Evolutionary conservation across 331 rosid species (phyloP).

Genomic region (Erythrophleum ivorense): DNA sequence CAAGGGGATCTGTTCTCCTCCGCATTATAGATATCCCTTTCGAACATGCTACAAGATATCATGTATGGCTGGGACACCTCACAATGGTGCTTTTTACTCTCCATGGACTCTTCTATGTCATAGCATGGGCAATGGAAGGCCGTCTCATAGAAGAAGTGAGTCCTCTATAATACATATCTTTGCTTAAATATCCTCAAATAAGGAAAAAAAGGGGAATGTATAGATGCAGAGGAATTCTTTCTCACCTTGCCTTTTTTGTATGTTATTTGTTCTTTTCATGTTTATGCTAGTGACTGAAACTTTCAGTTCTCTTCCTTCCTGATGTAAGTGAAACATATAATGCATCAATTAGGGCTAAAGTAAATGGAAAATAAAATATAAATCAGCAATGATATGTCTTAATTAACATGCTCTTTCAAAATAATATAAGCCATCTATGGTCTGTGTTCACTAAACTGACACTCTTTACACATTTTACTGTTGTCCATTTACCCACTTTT

Average conservation of each 20-base stretch:
- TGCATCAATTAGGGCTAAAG: not conserved
- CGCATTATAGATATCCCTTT: slow-evolving; percentile 81
- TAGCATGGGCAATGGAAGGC: slow-evolving; percentile 74
- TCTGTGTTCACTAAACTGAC: not conserved
- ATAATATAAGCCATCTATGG: not conserved
- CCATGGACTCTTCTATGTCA: slow-evolving; percentile 71
- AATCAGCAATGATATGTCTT: not conserved
- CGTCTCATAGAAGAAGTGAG: slow-evolving; percentile 60
- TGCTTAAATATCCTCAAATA: slow-evolving; percentile 18
- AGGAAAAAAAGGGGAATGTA: not conserved
- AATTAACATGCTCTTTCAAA: not conserved
- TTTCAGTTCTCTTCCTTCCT: not conserved
- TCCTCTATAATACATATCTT: slow-evolving; percentile 41
- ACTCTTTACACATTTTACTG: not conserved
- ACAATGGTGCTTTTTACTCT: slow-evolving; percentile 82
- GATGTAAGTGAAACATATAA: not conserved
- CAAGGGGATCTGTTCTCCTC: slow-evolving; percentile 95
- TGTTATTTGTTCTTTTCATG: not conserved
- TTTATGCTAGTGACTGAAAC: not conserved
- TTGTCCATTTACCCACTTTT: not conserved
- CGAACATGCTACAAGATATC: slow-evolving; percentile 89
- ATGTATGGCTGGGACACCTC: slow-evolving; percentile 97
- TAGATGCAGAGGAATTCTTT: not conserved
- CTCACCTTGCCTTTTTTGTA: not conserved
- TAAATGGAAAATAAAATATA: not conserved